Evolutionary conservation across 441 rosid species (phyloP).

Genomic region (Adansonia gregorii): DNA sequence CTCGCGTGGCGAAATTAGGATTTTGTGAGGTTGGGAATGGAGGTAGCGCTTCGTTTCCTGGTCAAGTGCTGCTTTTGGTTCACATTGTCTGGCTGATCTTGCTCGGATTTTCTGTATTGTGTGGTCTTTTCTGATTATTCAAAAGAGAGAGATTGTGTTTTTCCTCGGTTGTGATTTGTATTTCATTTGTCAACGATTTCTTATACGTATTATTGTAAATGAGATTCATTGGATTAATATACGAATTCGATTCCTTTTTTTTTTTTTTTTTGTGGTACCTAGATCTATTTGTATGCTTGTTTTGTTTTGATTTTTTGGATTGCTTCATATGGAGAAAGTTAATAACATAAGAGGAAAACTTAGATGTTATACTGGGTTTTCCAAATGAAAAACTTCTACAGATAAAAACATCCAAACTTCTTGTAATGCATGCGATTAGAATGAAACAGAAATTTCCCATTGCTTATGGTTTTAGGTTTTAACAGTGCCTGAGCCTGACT

Average conservation of each 20-base stretch:
- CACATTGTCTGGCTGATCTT: constrained; percentile 31
- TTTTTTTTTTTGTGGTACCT: too few relatives aligned
- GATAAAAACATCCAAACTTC: background rate
- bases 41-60: constrained; percentile 66
- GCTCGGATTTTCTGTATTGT: constrained; percentile 65
- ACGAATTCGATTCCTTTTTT: background rate
- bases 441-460: background rate
- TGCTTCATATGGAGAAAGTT: background rate
- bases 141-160: background rate
- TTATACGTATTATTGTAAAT: constrained; percentile 2
- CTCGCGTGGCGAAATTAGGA: constrained; percentile 63
- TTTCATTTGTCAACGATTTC: background rate
- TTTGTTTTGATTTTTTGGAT: background rate
- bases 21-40: constrained; percentile 70
- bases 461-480: too few relatives aligned
- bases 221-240: background rate
- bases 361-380: too few relatives aligned
- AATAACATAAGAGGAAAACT: background rate
- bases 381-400: too few relatives aligned
- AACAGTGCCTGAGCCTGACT: background rate
- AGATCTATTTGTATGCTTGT: too few relatives aligned
- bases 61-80: constrained; percentile 62
- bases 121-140: constrained; percentile 57
- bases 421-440: background rate
- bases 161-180: background rate